Base-by-base conservation (phyloP, 176 grass and related monocot species). In the Carex pumila region DNA sequence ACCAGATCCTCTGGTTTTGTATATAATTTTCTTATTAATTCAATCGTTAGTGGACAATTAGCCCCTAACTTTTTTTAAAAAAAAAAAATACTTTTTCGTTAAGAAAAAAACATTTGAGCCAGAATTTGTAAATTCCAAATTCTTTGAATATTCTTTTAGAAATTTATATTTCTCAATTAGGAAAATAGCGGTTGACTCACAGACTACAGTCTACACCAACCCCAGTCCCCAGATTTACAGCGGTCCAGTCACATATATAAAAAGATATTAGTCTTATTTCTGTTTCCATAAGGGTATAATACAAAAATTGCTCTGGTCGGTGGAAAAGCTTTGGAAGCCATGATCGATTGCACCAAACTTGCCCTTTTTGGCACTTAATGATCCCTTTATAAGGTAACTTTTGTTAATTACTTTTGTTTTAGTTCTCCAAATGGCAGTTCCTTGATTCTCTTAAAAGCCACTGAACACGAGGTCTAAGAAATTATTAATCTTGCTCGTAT, bases 311-410 rank as follows among this genome's bases (percentile, higher is more conserved):
- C 12, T 67, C 36, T 67, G 31, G 80, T 82, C 22, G 80, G 59
- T 18, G 47, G 34, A n/a, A 22, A 45, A 65, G 60, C 60, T 82
- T 82, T 4, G 50, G 59, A 65, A 65, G 59, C 61, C 80, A 82
- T 82, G 60, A 30, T 82, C 25, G 61, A 50, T 67, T 83, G 39
- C 81, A 69, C 81, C 81, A 66, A 68, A 83, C 61, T 68, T 6
- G 0, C 3, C 10, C 80, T 52, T 68, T 68, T 68, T 52, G 79
- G 60, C 80, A 49, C 80, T 67, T 82, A 15, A 62, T 37, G 37
- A 6, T 68, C 21, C 21, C 41, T 55, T 68, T 34, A 67, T 56
- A 81, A 54, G 81, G 81, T 83, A 65, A 22, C 9, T 78, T 80
- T 63, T 7, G 45, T 22, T 12, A 14, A 8, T 34, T 37, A 7